Evolutionary conservation across 2,329 filamentous ascomycete genomes (phyloP).

Genomic region (Fusarium armeniacum): DNA sequence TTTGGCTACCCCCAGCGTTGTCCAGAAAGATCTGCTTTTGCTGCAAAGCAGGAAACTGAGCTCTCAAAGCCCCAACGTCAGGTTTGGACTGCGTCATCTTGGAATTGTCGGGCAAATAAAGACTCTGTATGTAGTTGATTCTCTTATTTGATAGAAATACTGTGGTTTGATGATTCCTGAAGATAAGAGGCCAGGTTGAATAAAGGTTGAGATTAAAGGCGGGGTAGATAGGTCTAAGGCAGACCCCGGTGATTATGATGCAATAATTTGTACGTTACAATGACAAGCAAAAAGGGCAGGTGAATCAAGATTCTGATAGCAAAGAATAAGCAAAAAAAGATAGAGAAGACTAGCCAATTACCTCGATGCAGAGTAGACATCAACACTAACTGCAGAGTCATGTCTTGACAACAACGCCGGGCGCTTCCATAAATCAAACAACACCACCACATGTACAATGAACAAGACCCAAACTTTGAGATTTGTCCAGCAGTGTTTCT

Average conservation of each 20-base stretch:
- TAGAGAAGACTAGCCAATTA: too few relatives aligned
- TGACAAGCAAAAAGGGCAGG: neutral
- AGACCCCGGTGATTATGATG: conserved; percentile 13
- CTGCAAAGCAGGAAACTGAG: conserved; percentile 76
- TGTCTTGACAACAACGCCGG: neutral
- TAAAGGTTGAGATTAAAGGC: neutral
- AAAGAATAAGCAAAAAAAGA: neutral
- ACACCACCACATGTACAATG: neutral
- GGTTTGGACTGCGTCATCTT: conserved; percentile 37
- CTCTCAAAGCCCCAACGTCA: conserved; percentile 51
- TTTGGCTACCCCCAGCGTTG: conserved; percentile 83
- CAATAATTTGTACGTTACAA: neutral
- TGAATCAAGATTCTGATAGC: neutral
- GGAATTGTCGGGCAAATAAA: accelerated
- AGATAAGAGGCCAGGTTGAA: neutral
- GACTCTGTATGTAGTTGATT: accelerated
- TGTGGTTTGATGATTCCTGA: neutral
- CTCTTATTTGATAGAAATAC: neutral
- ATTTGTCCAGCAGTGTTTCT: neutral
- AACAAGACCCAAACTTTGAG: neutral
- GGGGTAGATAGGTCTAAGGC: conserved; percentile 5
- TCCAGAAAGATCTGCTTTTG: conserved; percentile 80
- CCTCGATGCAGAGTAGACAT: too few relatives aligned
- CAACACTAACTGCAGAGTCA: too few relatives aligned
- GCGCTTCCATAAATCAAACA: neutral